Evolutionary conservation across 2,329 filamentous ascomycete species (phyloP), one percentile per base, ranked within the genome.

Genomic region (Gaeumannomyces sp.): DNA sequence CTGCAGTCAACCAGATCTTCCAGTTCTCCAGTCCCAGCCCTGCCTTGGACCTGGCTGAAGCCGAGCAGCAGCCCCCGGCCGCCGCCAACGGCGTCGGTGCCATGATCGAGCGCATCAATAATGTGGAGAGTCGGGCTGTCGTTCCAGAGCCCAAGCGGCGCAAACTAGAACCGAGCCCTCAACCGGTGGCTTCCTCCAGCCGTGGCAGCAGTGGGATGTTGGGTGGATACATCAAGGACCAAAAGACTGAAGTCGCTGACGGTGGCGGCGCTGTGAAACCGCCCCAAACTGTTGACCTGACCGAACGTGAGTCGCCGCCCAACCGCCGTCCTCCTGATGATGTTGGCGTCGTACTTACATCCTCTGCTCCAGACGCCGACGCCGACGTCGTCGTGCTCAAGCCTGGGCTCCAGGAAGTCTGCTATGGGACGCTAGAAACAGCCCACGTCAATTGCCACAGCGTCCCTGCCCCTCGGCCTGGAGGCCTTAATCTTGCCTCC

Each of bases 91-190:
- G 85, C 31, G 82, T 86, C 69, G 81, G 83, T 13, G 77, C 78
- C 64, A 85, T 93, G 78, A 85, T 96, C 60, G 91, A 96, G 74
- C 84, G 86, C 38, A 81, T 93, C 73, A 91, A 93, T 73, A 88
- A 89, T 69, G 85, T 96, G 19, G 84, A 91, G 69, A 83, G 89
- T 63, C 89, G 93, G 31, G 70, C 79, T 72, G 67, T 81, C 74
- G 72, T 80, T 35, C 80, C 83, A 3, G 85, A 90, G 27, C 78
- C 81, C 33, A 94, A 94, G 76, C 87, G 87, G 63, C 77, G 86
- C 64, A 93, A 87, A 72, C 75, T 84, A 11, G 77, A 81, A 61
- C 35, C 16, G 53, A 45, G 45, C n/a, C 22, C 45, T 7, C 45
- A 53, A 10, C 45, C 45, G 45, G 22, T 53, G 45, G 22, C 45